Percentiles rank a stretch among this genome's conserved stretches.
phyloP scores from a whole-genome alignment of 2,329 filamentous ascomycete species.

The Diaporthe destruens region DNA sequence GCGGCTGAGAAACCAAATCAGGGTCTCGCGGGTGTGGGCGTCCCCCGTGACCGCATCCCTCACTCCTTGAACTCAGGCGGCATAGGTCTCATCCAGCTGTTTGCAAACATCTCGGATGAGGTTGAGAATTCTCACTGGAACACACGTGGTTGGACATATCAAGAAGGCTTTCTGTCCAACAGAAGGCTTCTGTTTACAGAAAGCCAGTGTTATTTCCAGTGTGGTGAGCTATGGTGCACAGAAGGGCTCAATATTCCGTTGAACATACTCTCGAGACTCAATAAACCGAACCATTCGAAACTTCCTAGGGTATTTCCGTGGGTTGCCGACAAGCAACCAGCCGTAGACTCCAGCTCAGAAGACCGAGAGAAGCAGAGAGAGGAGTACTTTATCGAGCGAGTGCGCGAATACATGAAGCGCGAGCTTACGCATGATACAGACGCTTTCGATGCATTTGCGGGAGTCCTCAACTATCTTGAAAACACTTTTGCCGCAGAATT shows the following conservation, averaged over 20 bases:
- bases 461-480: slow-evolving; percentile 31
- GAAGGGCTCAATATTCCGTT: slow-evolving; percentile 18
- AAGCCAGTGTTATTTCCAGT: slow-evolving; percentile 57
- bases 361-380: slow-evolving; percentile 26
- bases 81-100: slow-evolving; percentile 44
- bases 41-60: slow-evolving; percentile 19
- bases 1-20: slow-evolving; percentile 51
- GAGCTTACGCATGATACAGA: slow-evolving; percentile 29
- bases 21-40: slow-evolving; percentile 51
- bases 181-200: slow-evolving; percentile 55
- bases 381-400: slow-evolving; percentile 22
- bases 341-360: background rate
- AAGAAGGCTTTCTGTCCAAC: slow-evolving; percentile 53
- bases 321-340: slow-evolving; percentile 1
- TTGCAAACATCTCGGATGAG: slow-evolving; percentile 26
- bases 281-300: slow-evolving; percentile 6
- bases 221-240: slow-evolving; percentile 40
- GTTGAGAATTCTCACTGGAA: slow-evolving; percentile 49
- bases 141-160: slow-evolving; percentile 55
- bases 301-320: slow-evolving; percentile 23
- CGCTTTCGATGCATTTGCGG: slow-evolving; percentile 28
- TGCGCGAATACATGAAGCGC: slow-evolving; percentile 34
- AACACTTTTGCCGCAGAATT: slow-evolving; percentile 12
- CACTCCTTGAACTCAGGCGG: slow-evolving; percentile 38
- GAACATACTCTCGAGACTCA: slow-evolving; percentile 17